Conservation (phyloP, 179 eudicot genomes). For the Heliamphora pulchella region DNA sequence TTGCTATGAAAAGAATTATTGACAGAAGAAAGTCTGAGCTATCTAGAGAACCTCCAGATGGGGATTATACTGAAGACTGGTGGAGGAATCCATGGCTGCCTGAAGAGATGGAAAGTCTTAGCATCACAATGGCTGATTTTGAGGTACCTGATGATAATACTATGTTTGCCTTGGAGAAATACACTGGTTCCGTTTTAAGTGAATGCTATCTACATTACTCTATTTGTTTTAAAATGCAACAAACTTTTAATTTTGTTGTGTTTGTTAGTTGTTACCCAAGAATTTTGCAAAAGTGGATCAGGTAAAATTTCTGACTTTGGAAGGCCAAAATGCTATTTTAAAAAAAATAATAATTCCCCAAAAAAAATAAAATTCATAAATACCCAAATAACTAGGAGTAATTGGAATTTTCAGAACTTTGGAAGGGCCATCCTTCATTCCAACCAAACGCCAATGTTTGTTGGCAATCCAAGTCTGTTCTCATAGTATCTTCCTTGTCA, state of each 20-base stretch:
- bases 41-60: constrained; percentile 26
- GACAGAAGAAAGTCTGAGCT: constrained; percentile 47
- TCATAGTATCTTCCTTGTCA: not conserved
- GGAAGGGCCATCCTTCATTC: too few species aligned
- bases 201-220: not conserved
- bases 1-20: constrained; percentile 80
- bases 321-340: too few species aligned
- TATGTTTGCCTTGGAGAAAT: not conserved
- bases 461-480: not conserved
- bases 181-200: not conserved
- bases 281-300: too few species aligned
- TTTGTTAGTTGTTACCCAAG: too few species aligned
- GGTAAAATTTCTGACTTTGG: too few species aligned
- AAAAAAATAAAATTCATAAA: too few species aligned
- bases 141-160: constrained; percentile 44
- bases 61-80: constrained; percentile 50
- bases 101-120: constrained; percentile 60
- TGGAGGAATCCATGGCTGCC: constrained; percentile 62
- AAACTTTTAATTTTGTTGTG: not conserved
- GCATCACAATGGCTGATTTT: constrained; percentile 76
- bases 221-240: not conserved
- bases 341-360: too few species aligned
- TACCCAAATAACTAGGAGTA: too few species aligned
- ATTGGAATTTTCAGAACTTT: too few species aligned
- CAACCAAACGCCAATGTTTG: too few species aligned